phyloP scores from a whole-genome alignment of 2,329 filamentous ascomycete genomes.

The Clarireedia hainanense region DNA sequence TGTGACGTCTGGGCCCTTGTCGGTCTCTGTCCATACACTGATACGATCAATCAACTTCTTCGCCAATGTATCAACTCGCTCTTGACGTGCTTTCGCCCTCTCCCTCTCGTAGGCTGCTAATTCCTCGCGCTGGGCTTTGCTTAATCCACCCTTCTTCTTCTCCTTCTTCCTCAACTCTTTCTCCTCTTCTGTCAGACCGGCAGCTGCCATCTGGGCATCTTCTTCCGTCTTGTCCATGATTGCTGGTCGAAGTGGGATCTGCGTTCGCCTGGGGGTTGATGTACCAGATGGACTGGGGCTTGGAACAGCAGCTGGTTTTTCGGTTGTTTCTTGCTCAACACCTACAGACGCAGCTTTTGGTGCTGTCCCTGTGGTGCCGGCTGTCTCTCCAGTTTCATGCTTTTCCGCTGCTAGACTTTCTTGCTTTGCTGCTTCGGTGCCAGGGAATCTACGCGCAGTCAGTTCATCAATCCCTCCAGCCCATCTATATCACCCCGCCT shows the following conservation, averaged over 20 bases:
- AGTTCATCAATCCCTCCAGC: neutral
- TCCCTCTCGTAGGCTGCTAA: constrained; percentile 83
- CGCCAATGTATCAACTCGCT: constrained; percentile 77
- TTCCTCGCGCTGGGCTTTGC: constrained; percentile 89
- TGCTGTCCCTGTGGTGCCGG: constrained; percentile 5
- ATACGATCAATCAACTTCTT: constrained; percentile 85
- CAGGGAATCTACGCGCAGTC: constrained; percentile 37
- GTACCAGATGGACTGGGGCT: constrained; percentile 31
- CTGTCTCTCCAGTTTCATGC: constrained; percentile 20
- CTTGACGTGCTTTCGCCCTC: constrained; percentile 73
- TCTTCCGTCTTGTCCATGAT: constrained; percentile 86
- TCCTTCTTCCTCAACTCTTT: constrained; percentile 71
- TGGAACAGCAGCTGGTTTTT: constrained; percentile 12
- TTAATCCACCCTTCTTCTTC: constrained; percentile 81
- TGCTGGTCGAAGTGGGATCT: constrained; percentile 70
- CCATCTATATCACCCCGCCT: neutral
- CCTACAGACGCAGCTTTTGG: neutral
- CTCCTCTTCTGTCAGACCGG: constrained; percentile 62
- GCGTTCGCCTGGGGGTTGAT: constrained; percentile 33
- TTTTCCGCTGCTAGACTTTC: constrained; percentile 39
- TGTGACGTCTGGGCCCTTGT: constrained; percentile 80
- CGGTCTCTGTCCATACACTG: constrained; percentile 94
- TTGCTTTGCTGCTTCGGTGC: constrained; percentile 47
- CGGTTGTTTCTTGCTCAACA: constrained; percentile 5
- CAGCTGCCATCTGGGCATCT: constrained; percentile 55